phyloP scores from a whole-genome alignment of 2,329 filamentous ascomycete genomes.

The Claviceps maximensis region DNA sequence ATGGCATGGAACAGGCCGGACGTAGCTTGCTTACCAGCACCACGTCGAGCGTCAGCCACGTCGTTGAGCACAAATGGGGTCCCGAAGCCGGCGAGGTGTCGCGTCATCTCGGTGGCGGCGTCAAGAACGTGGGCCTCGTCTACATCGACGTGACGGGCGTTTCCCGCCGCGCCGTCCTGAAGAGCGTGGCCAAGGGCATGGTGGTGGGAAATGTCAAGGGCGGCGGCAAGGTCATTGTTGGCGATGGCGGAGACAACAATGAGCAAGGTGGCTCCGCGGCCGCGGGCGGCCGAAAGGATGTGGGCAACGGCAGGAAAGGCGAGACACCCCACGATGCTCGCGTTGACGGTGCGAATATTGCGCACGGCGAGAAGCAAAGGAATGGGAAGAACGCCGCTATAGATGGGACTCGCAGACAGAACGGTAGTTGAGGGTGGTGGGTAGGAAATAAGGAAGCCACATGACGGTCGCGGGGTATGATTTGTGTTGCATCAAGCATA shows the following conservation, averaged over 20 bases:
- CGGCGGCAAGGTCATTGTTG: conserved; percentile 61
- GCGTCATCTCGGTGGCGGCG: conserved; percentile 62
- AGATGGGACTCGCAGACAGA: background rate
- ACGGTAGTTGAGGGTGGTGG: background rate
- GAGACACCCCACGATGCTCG: conserved; percentile 13
- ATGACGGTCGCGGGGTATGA: background rate
- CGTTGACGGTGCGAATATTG: conserved; percentile 15
- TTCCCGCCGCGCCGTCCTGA: conserved; percentile 76
- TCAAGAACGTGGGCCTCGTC: conserved; percentile 93
- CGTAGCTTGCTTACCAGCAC: conserved; percentile 63
- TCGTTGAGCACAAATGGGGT: conserved; percentile 85
- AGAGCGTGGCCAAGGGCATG: conserved; percentile 95
- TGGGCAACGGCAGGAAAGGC: conserved; percentile 5
- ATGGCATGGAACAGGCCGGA: conserved; percentile 82
- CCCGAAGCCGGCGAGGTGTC: conserved; percentile 70
- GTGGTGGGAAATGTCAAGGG: conserved; percentile 67
- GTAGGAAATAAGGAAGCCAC: background rate
- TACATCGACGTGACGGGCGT: conserved; percentile 96
- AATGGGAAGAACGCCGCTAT: conserved; percentile 18
- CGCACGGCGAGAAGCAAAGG: conserved; percentile 14
- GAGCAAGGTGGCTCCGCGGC: conserved; percentile 9
- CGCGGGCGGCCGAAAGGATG: conserved; percentile 12
- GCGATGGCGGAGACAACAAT: conserved; percentile 38
- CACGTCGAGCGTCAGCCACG: conserved; percentile 65
- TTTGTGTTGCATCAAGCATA: background rate